Base-by-base conservation (phyloP, 345 rosid species). In the Geranium rotundifolium region DNA sequence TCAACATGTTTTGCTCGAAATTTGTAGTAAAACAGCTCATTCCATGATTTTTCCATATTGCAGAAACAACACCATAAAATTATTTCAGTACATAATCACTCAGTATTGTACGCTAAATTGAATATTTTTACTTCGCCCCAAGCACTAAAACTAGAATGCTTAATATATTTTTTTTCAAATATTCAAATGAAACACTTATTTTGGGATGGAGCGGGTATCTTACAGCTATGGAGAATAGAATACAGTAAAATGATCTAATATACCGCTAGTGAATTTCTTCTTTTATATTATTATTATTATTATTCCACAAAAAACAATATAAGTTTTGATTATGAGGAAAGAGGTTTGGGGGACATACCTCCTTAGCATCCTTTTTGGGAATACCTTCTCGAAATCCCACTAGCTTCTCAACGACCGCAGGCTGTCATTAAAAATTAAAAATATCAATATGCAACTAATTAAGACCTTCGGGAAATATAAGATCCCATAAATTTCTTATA, bases 321-420 rank as follows among this genome's bases (percentile, higher is more conserved):
- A 14, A 46, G 52, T 46, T 9, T 46, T 46, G 52, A 46, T 46
- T 46, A 9, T 7, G 52, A 8, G 34, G 60, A 31, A 23, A 56
- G 4, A 19, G 37, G 10, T 13, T 29, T 14, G 23, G 14, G 9
- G 27, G 57, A 49, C 31, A 34, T 83, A 90, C 99, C 97, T 95
- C 99, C 79, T 90, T 95, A 7, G 99, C 90, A 67, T 95, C 99
- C 68, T 95, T 95, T 57, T 90, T 63, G 7, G 99, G 99, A 65
- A 95, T 95, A 60, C 99, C 99, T 77, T 95, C 97, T 66, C 97
- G 87, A 30, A 90, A 68, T 73, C 79, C 84, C 29, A 95, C 99
- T 77, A 95, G 95, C 84, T 86, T 95, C 84, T 95, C 99, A 46
- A 95, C 99, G 7, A 95, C 97, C 61, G 90, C 99, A 16, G 87